Percentiles rank a stretch among this genome's conserved stretches.
phyloP scores from a whole-genome alignment of 2,329 filamentous ascomycete genomes.

The Xylaria sp. region DNA sequence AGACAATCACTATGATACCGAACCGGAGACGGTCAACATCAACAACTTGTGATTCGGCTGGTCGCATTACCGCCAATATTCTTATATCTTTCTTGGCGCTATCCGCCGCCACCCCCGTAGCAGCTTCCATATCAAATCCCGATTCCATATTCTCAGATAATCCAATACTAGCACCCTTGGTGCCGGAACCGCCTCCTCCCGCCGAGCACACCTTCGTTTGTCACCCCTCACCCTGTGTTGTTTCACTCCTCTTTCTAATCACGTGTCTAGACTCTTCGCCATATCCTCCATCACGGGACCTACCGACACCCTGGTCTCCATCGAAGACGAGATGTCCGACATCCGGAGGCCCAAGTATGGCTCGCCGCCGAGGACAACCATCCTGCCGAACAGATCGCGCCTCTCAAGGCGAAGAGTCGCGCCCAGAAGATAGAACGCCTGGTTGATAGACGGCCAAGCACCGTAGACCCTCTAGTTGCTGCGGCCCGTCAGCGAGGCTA shows the following conservation, averaged over 20 bases:
- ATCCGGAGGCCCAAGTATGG: slow-evolving; percentile 69
- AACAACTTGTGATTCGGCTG: slow-evolving; percentile 64
- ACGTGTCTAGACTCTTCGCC: slow-evolving; percentile 70
- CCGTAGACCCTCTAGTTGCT: slow-evolving; percentile 82
- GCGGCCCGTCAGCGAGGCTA: slow-evolving; percentile 76
- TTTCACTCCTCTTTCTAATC: slow-evolving; percentile 21
- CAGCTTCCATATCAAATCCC: slow-evolving; percentile 51
- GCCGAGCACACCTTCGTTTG: slow-evolving; percentile 68
- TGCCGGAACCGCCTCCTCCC: slow-evolving; percentile 59
- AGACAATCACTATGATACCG: slow-evolving; percentile 42
- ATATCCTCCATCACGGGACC: slow-evolving; percentile 93
- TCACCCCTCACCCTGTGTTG: slow-evolving; percentile 25
- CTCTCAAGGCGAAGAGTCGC: slow-evolving; percentile 71
- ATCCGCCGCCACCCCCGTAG: slow-evolving; percentile 58
- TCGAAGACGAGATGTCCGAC: slow-evolving; percentile 75
- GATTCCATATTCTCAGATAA: slow-evolving; percentile 59
- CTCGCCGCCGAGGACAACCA: slow-evolving; percentile 69
- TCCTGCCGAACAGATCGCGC: slow-evolving; percentile 61
- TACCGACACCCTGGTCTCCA: slow-evolving; percentile 82
- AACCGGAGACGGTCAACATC: slow-evolving; percentile 45
- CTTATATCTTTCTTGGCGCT: slow-evolving; percentile 75
- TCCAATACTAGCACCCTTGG: slow-evolving; percentile 54
- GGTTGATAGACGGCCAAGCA: slow-evolving; percentile 78
- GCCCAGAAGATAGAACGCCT: slow-evolving; percentile 81
- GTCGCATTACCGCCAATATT: slow-evolving; percentile 71